Evolutionary conservation across 345 rosid genomes (phyloP), one percentile per base, ranked within the genome.

Genomic region (Erodium maritimum): DNA sequence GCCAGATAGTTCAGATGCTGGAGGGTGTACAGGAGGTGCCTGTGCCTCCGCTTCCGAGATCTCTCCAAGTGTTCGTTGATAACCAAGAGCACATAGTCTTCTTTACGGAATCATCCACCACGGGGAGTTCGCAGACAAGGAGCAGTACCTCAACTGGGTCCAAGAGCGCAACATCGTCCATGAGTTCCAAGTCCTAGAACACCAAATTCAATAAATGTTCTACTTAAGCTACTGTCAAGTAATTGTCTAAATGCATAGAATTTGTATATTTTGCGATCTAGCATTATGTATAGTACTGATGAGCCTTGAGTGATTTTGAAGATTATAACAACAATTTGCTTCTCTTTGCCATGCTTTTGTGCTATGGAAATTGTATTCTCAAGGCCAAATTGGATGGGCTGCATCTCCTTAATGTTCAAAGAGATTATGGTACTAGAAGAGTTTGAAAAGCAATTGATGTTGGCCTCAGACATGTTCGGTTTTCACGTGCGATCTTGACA

Each of bases 1-100:
- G 91, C 22, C 94, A 85, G 71, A 75, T 87, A 6, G 97, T 87
- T 73, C 97, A 83, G 71, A 79, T 87, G 56, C 87, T 91, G 7
- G 96, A 87, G 61, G 86, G 90, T 54, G 73, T 85, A 19, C 63
- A 76, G 69, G 86, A 77, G 24, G 86, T 87, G 63, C 73, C 66
- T 66, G 17, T 65, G 16, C 88, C 95, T 11, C 85, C 82, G 1
- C 52, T 77, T 57, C 96, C 91, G 5, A 79, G 83, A 69, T 71
- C 78, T 42, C 80, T 91, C 11, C 81, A 76, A 60, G 75, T 80
- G 62, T 68, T 77, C 52, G 69, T 21, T 4, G 71, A 69, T 19
- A 62, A 48, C 48, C 65, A 67, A 57, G 84, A 79, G 52, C 48
- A 62, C 17, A 57, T 77, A 0, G 53, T 84, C 17, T 79, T 79